Conservation (phyloP, 2,329 filamentous ascomycete genomes). For the Amphichorda felina region DNA sequence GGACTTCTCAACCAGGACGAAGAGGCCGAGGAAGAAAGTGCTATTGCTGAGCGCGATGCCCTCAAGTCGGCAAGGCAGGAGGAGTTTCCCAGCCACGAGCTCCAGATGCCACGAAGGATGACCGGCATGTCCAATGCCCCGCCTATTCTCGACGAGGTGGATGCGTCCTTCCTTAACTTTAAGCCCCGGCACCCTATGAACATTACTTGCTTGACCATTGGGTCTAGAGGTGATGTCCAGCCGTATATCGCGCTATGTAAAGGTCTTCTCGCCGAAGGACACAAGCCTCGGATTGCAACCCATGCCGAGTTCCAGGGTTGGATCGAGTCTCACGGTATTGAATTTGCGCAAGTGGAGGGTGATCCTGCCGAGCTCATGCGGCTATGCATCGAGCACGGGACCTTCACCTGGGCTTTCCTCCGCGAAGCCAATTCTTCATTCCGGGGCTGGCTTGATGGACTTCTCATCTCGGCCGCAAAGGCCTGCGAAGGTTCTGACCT, state of each 20-base stretch:
- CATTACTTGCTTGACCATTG: slow-evolving; percentile 91
- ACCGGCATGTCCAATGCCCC: slow-evolving; percentile 44
- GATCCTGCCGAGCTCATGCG: slow-evolving; percentile 92
- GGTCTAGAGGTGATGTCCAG: slow-evolving; percentile 90
- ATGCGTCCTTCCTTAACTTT: slow-evolving; percentile 81
- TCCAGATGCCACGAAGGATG: slow-evolving; percentile 33
- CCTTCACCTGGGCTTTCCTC: slow-evolving; percentile 88
- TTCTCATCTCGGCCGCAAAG: slow-evolving; percentile 69
- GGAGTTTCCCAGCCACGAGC: slow-evolving; percentile 36
- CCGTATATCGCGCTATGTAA: slow-evolving; percentile 96
- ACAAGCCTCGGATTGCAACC: slow-evolving; percentile 78
- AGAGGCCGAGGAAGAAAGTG: slow-evolving; percentile 59
- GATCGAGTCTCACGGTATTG: slow-evolving; percentile 88
- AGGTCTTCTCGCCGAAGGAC: slow-evolving; percentile 76
- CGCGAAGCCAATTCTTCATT: slow-evolving; percentile 80
- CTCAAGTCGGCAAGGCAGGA: slow-evolving; percentile 60
- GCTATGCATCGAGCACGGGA: slow-evolving; percentile 92
- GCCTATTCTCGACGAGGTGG: slow-evolving; percentile 75
- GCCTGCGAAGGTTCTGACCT: slow-evolving; percentile 83
- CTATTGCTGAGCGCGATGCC: slow-evolving; percentile 70
- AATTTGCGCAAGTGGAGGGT: slow-evolving; percentile 78
- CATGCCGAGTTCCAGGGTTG: slow-evolving; percentile 82
- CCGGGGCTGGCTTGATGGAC: slow-evolving; percentile 86
- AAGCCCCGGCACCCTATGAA: slow-evolving; percentile 70
- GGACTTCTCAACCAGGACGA: slow-evolving; percentile 56